These are phyloP conservation scores for Melocanna baccifera DNA, from an alignment of 176 grass and related monocot genomes.

Conservation along the genomic window DNA sequence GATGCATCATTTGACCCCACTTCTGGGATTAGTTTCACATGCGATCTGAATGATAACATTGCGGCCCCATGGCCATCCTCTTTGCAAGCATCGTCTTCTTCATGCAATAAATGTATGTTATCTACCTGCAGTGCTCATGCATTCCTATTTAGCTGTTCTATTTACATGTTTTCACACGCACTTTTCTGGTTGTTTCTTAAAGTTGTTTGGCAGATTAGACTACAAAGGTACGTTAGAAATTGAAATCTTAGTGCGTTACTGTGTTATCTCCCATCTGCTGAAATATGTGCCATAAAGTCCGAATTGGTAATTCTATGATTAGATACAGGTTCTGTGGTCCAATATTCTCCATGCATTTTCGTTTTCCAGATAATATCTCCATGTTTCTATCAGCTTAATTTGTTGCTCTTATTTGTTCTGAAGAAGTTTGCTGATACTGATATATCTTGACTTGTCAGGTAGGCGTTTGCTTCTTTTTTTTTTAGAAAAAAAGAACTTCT, in stretches of 20 bases:
- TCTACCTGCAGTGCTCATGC: conserved; percentile 21
- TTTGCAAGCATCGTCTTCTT: conserved; percentile 56
- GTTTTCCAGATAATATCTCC: background rate
- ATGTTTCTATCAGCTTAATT: background rate
- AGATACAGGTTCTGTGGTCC: background rate
- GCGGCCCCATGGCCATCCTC: conserved; percentile 92
- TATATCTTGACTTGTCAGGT: background rate
- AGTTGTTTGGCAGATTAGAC: background rate
- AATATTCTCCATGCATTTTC: background rate
- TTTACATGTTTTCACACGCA: background rate
- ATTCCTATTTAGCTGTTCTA: background rate
- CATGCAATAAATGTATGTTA: conserved; percentile 86
- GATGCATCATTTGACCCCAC: conserved; percentile 78
- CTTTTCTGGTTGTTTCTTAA: background rate
- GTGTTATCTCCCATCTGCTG: background rate
- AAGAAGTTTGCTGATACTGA: background rate
- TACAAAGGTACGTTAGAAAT: background rate
- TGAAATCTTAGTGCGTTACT: background rate
- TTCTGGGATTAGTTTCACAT: conserved; percentile 93
- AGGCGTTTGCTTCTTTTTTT: background rate
- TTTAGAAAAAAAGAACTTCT: background rate
- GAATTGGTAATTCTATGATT: background rate
- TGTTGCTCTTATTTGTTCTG: background rate
- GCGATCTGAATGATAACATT: conserved; percentile 99
- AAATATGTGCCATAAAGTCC: background rate